Percentiles rank a stretch among this genome's conserved stretches.
Conservation (phyloP, 1,284 basidiomycete species). For the Cutaneotrichosporon dermatis region DNA sequence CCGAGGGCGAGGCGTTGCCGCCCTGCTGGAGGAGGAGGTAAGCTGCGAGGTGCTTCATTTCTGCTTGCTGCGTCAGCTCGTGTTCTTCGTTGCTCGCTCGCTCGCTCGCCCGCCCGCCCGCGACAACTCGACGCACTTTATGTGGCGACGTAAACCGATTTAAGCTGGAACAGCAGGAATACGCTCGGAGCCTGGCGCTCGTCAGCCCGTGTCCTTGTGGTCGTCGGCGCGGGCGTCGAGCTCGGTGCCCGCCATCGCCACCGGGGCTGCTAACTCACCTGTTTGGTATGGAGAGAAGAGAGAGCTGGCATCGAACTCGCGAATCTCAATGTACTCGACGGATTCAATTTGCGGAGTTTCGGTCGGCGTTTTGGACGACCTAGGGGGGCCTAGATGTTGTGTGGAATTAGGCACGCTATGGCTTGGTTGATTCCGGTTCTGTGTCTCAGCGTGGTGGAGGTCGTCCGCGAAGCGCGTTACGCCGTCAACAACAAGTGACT, state of each 20-base stretch:
- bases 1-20: slow-evolving; percentile 83
- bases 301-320: background rate
- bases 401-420: too few relatives aligned
- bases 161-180: slow-evolving; percentile 48
- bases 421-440: too few relatives aligned
- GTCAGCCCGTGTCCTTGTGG: background rate
- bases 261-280: slow-evolving; percentile 4
- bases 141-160: slow-evolving; percentile 46
- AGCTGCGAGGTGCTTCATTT: slow-evolving; percentile 95
- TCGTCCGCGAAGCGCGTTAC: too few relatives aligned
- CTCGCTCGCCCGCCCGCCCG: background rate
- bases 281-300: slow-evolving; percentile 5
- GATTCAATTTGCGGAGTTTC: too few relatives aligned
- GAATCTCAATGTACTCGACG: too few relatives aligned
- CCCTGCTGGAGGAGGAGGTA: slow-evolving; percentile 96
- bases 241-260: background rate
- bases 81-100: too few relatives aligned
- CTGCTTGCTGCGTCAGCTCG: slow-evolving; percentile 36
- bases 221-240: background rate
- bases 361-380: too few relatives aligned
- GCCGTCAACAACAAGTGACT: too few relatives aligned
- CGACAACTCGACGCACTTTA: slow-evolving; percentile 21
- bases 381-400: too few relatives aligned
- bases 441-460: too few relatives aligned
- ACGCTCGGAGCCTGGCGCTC: slow-evolving; percentile 32